phyloP scores from a whole-genome alignment of 208 protist genomes.

The Trypanosoma theileri region DNA sequence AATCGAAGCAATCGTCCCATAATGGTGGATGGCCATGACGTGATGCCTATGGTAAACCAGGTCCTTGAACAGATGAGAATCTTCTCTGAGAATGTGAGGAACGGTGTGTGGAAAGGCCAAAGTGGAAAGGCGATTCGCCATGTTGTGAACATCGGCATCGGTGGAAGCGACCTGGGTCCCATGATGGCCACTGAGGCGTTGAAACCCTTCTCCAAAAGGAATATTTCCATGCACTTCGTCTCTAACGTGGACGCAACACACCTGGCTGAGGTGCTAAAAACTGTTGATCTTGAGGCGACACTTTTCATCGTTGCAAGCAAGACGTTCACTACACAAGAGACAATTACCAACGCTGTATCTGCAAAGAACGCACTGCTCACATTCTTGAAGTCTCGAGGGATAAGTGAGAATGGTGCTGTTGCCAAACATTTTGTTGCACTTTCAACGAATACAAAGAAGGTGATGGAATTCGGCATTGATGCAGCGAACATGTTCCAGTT shows the following conservation, averaged over 20 bases:
- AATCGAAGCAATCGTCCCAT: constrained; percentile 89
- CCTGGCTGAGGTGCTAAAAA: constrained; percentile 86
- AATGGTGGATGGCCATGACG: constrained; percentile 93
- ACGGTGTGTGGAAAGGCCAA: constrained; percentile 93
- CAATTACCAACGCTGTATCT: constrained; percentile 95
- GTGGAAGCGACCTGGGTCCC: constrained; percentile 96
- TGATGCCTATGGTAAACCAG: constrained; percentile 92
- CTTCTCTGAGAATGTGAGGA: constrained; percentile 88
- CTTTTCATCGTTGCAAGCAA: constrained; percentile 98
- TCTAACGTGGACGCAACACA: constrained; percentile 98
- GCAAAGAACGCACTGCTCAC: constrained; percentile 88
- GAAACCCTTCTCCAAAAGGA: constrained; percentile 77
- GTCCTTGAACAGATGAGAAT: constrained; percentile 93
- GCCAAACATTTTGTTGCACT: constrained; percentile 98
- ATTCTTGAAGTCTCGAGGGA: constrained; percentile 47
- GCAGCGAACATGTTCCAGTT: constrained; percentile 97
- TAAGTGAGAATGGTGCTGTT: constrained; percentile 61
- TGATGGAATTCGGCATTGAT: constrained; percentile 95
- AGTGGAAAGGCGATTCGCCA: constrained; percentile 94
- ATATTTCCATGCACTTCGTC: constrained; percentile 92
- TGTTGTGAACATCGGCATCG: constrained; percentile 98
- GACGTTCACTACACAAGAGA: constrained; percentile 98
- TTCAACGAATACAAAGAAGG: constrained; percentile 93
- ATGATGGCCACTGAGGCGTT: constrained; percentile 95
- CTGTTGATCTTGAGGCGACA: constrained; percentile 90